Percentiles rank a stretch among this genome's conserved stretches.
phyloP scores from a whole-genome alignment of 768 basidiomycete genomes.

The Rhodotorula taiwanensis region DNA sequence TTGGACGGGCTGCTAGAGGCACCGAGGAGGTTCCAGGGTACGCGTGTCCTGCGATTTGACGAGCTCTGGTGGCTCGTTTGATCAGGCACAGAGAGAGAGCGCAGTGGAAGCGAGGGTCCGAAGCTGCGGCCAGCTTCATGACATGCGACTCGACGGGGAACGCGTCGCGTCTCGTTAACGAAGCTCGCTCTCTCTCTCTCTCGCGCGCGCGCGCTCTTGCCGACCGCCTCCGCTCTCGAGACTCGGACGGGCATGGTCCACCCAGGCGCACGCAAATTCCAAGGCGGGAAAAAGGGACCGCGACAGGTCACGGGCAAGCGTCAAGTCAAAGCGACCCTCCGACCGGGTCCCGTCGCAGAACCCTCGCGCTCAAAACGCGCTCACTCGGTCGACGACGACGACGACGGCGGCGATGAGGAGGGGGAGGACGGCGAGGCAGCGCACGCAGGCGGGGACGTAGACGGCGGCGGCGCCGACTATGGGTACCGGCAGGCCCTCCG shows the following conservation, averaged over 20 bases:
- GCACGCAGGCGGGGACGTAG: neutral
- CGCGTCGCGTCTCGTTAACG: no score
- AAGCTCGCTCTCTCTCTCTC: no score
- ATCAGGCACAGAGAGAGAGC: no score
- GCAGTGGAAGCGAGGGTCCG: no score
- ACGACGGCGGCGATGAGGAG: neutral
- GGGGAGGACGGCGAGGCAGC: conserved; percentile 4
- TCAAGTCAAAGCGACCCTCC: conserved; percentile 17
- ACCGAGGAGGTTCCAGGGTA: no score
- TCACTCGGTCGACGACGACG: neutral
- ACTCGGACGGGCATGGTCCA: conserved; percentile 1
- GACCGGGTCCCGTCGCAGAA: conserved; percentile 9
- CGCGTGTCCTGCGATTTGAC: no score
- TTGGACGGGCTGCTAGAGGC: no score
- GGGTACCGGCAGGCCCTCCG: conserved; percentile 21
- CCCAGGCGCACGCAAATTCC: conserved; percentile 2
- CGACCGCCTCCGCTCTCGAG: no score
- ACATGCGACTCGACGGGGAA: no score
- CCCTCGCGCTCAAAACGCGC: neutral
- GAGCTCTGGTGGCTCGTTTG: no score
- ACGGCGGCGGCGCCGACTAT: neutral
- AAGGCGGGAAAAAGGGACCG: conserved; percentile 27
- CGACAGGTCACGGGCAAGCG: conserved; percentile 24
- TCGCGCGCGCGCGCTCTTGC: no score
- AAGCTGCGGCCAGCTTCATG: no score